phyloP scores from a whole-genome alignment of 352 stramenopile genomes.

The Pythium rishiriense region DNA sequence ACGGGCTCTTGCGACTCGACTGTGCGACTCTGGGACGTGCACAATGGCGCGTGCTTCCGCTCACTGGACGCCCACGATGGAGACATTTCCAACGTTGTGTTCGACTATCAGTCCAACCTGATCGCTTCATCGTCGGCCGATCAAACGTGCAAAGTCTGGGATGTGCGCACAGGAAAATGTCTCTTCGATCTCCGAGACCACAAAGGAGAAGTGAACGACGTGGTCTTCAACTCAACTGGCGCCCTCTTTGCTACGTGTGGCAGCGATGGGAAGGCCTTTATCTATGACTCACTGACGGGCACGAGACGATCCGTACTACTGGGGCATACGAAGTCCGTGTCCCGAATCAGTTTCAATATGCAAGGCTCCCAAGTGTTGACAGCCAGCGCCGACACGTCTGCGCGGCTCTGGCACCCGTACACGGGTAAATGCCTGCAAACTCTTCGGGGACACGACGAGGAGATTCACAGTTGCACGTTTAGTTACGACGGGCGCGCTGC shows the following conservation, averaged over 20 bases:
- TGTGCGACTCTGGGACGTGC: constrained; percentile 72
- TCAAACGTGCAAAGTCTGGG: constrained; percentile 68
- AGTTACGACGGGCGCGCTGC: constrained; percentile 58
- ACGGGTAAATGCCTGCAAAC: constrained; percentile 66
- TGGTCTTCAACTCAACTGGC: constrained; percentile 65
- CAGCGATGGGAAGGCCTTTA: constrained; percentile 49
- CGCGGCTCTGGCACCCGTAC: constrained; percentile 70
- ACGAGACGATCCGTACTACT: constrained; percentile 42
- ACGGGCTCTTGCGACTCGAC: constrained; percentile 69
- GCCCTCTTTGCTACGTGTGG: constrained; percentile 59
- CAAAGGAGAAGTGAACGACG: constrained; percentile 49
- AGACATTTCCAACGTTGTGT: constrained; percentile 62
- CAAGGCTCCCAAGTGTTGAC: constrained; percentile 65
- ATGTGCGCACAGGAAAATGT: constrained; percentile 57
- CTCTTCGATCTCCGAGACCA: constrained; percentile 64
- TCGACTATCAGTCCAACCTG: constrained; percentile 61
- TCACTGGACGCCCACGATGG: constrained; percentile 55
- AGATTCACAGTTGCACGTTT: constrained; percentile 58
- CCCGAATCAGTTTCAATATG: constrained; percentile 63
- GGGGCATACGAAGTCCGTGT: constrained; percentile 52
- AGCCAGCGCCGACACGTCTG: constrained; percentile 52
- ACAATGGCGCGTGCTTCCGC: constrained; percentile 70
- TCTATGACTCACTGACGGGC: constrained; percentile 77
- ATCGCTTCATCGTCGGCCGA: constrained; percentile 61
- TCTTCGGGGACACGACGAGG: constrained; percentile 61